Evolutionary conservation across 1,139 yeast species (phyloP).

Genomic region (Candida glucosophila): DNA sequence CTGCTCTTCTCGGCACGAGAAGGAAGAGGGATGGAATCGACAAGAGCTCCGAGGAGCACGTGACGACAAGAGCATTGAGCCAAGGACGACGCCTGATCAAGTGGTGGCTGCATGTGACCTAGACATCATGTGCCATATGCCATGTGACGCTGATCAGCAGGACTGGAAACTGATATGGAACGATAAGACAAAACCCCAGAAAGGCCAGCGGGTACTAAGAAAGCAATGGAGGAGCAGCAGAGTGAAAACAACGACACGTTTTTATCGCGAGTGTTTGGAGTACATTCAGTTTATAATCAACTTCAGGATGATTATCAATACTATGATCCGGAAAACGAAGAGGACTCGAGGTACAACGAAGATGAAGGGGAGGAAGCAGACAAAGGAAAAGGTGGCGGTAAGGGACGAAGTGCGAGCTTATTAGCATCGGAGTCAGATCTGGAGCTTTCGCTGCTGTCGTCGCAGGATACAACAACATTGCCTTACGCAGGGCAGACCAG

Average conservation of each 20-base stretch:
- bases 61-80: no score
- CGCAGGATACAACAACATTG: constrained; percentile 7
- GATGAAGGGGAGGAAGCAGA: constrained; percentile 4
- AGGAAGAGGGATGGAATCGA: no score
- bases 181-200: no score
- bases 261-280: constrained; percentile 48
- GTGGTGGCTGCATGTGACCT: no score
- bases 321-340: constrained; percentile 23
- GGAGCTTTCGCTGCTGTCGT: constrained; percentile 19
- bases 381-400: constrained; percentile 1
- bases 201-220: no score
- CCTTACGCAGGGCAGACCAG: constrained; percentile 1
- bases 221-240: no score
- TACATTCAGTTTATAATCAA: constrained; percentile 41
- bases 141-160: no score
- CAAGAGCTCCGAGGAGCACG: no score
- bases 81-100: no score
- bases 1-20: no score
- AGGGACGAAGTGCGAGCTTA: constrained; percentile 9
- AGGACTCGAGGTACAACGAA: constrained; percentile 2
- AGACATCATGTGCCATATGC: no score
- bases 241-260: constrained; percentile 35
- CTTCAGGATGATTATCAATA: constrained; percentile 30
- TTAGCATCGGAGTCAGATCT: constrained; percentile 30
- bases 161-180: no score